Percentiles rank a stretch among this genome's conserved stretches.
These are phyloP conservation scores for Eucalyptus victrix DNA, from an alignment of 345 rosid species.

Conservation along the genomic window DNA sequence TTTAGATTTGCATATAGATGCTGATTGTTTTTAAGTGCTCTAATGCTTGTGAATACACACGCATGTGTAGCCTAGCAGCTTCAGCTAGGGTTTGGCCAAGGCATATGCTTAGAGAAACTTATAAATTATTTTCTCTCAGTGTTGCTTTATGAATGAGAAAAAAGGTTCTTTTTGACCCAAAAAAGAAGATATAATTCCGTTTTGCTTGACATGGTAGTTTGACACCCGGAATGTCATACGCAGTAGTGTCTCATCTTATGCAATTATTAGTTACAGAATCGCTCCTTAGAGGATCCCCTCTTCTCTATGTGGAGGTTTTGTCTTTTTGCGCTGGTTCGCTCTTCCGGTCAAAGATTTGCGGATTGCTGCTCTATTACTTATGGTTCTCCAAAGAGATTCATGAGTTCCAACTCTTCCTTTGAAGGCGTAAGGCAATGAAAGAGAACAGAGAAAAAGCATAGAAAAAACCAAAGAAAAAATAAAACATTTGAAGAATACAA, in stretches of 20 bases:
- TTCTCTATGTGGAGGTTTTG: background rate
- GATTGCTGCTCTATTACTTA: background rate
- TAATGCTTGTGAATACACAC: background rate
- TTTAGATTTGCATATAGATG: background rate
- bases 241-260: background rate
- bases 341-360: background rate
- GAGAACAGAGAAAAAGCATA: no score
- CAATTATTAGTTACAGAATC: background rate
- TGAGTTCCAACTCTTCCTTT: background rate
- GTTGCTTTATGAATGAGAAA: background rate
- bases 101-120: background rate
- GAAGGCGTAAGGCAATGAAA: background rate
- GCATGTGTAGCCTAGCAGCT: background rate
- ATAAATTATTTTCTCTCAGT: no score
- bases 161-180: background rate
- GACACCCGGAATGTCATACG: background rate
- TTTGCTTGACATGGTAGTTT: background rate
- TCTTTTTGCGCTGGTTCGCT: background rate
- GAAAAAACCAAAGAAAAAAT: background rate
- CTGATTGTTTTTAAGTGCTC: background rate
- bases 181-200: background rate
- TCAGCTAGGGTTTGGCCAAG: background rate
- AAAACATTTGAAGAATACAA: no score
- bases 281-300: background rate
- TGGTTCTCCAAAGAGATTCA: background rate